Conservation (phyloP, 495 filamentous ascomycete species). For the Letharia columbiana region DNA sequence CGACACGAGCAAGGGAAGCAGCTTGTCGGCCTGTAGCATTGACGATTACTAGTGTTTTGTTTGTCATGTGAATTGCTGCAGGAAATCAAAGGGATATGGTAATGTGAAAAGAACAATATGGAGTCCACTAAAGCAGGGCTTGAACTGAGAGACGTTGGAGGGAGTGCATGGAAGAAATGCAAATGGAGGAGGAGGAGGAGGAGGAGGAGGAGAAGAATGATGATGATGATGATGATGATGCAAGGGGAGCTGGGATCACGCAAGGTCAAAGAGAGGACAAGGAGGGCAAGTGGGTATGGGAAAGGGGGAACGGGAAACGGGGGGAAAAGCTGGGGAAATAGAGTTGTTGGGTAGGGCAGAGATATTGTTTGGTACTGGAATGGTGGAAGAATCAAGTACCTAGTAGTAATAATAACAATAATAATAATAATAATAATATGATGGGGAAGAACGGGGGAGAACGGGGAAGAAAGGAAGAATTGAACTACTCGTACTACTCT, state of each 20-base stretch:
- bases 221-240: background rate
- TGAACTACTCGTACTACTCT: too few species aligned
- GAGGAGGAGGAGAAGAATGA: too few species aligned
- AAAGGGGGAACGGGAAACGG: background rate
- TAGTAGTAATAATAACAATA: too few species aligned
- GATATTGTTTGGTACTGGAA: background rate
- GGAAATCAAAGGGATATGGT: background rate
- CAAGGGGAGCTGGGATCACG: background rate
- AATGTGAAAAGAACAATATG: background rate
- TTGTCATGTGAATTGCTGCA: conserved; percentile 37
- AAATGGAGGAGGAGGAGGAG: background rate
- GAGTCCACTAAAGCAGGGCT: background rate
- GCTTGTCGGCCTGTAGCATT: conserved; percentile 90
- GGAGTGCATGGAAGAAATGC: background rate
- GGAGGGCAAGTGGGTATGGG: background rate
- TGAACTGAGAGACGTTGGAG: background rate
- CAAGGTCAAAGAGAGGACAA: background rate
- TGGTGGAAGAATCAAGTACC: background rate
- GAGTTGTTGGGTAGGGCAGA: background rate
- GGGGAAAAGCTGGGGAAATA: conserved; percentile 1
- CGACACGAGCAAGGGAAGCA: conserved; percentile 85
- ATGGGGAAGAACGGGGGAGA: background rate
- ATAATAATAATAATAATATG: too few species aligned
- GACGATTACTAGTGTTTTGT: conserved; percentile 82
- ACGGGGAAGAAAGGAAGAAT: background rate